Evolutionary conservation across 1,284 basidiomycete genomes (phyloP).

Genomic region (Leccinum insigne): DNA sequence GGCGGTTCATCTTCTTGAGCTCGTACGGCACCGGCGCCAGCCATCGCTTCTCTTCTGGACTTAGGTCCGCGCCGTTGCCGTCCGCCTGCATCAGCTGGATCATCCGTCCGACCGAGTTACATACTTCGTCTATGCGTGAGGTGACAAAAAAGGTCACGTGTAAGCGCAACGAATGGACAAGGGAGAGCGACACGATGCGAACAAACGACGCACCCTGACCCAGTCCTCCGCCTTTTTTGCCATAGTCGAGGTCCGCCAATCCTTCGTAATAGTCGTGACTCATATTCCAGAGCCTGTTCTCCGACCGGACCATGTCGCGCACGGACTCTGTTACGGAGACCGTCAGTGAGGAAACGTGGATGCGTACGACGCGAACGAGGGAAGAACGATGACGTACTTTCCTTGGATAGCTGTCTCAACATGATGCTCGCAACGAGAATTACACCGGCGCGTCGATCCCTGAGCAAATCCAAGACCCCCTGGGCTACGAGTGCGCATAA

Average conservation of each 20-base stretch:
- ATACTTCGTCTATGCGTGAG: conserved; percentile 24
- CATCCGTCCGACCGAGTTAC: conserved; percentile 24
- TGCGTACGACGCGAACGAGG: background rate
- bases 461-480: conserved; percentile 19
- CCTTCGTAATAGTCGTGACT: conserved; percentile 24
- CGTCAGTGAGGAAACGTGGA: background rate
- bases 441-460: conserved; percentile 18
- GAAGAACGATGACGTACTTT: conserved; percentile 17
- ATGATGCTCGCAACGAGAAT: conserved; percentile 18
- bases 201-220: background rate
- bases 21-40: too few relatives aligned
- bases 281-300: conserved; percentile 18
- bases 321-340: conserved; percentile 14
- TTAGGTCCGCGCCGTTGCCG: conserved; percentile 34
- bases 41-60: too few relatives aligned
- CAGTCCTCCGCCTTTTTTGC: conserved; percentile 1
- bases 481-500: conserved; percentile 6
- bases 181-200: background rate
- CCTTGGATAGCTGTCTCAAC: conserved; percentile 11
- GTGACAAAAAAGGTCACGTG: background rate
- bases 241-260: conserved; percentile 17
- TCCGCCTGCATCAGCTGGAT: conserved; percentile 23
- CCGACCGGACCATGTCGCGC: conserved; percentile 18
- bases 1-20: too few relatives aligned
- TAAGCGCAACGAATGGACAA: background rate